Base-by-base conservation (phyloP, 148 eudicot genomes). In the Drosera capensis region DNA sequence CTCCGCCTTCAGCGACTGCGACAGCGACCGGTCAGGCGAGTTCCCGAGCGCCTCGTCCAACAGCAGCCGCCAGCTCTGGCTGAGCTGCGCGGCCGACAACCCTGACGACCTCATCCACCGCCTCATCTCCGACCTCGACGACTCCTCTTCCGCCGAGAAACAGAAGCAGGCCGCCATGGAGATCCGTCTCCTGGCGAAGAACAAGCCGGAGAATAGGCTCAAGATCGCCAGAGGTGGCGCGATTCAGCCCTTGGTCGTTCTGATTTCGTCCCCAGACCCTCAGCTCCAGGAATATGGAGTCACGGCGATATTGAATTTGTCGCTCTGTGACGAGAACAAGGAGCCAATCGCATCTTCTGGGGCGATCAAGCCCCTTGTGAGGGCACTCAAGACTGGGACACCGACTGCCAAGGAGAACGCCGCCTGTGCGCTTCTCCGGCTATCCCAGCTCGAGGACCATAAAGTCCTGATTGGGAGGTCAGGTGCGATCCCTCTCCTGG, bases 1-100 rank as follows among this genome's bases (percentile, higher is more conserved):
- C 0, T 67, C 96, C 0, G 96, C 96, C 7, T 86, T 86, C 60
- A 86, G 96, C 49, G 96, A 86, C 36, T 86, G 96, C 54, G 69
- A 75, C 63, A 79, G 88, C 59, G 96, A 86, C 56, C 44, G 68
- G 30, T 86, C 96, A 44, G 88, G 94, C 54, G 96, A 86, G 54
- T 86, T 86, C 48, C 51, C 73, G 5, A 31, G 72, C 1, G 49
- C 79, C 0, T 54, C 78, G 3, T 52, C 84, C 0, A 56, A 70
- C 14, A 66, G n/a, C n/a, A n/a, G 72, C 57, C 84, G 88, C 9
- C 78, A 67, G 18, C 62, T 86, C 20, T 56, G 80, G 51, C 45
- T 82, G 1, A 28, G 78, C 23, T 74, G 88, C 66, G 68, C 77
- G n/a, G 56, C 72, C 8, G 95, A 71, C 0, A 72, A 68, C 63